Percentiles rank a stretch among this genome's conserved stretches.
These are phyloP conservation scores for Curvularia lunata DNA, from an alignment of 2,329 filamentous ascomycete genomes.

Conservation along the genomic window DNA sequence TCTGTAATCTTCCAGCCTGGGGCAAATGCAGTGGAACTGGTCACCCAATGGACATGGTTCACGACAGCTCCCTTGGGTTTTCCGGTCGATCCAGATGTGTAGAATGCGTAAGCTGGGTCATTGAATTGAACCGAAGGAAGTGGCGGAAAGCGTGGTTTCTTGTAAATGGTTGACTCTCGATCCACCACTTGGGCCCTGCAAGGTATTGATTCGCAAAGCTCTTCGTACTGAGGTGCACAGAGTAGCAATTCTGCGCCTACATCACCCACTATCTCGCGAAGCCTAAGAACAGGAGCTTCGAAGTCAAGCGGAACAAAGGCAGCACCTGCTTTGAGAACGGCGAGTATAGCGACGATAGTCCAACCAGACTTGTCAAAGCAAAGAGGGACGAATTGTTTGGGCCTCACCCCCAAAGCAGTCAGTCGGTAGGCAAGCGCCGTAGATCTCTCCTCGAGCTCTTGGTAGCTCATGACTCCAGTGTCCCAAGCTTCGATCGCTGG, in stretches of 20 bases:
- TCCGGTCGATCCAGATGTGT: constrained; percentile 64
- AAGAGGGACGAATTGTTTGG: constrained; percentile 39
- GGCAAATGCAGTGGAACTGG: constrained; percentile 44
- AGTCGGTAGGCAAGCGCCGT: constrained; percentile 36
- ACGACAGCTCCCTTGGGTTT: constrained; percentile 68
- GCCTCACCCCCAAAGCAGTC: constrained; percentile 32
- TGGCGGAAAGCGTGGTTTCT: constrained; percentile 36
- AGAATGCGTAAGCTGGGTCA: constrained; percentile 66
- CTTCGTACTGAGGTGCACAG: constrained; percentile 33
- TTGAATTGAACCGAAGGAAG: constrained; percentile 50
- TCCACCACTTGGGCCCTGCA: constrained; percentile 39
- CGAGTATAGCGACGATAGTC: constrained; percentile 46
- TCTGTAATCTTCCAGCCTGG: constrained; percentile 52
- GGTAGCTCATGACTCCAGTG: constrained; percentile 32
- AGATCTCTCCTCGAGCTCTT: constrained; percentile 36
- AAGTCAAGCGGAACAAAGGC: constrained; percentile 50
- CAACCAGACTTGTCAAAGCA: constrained; percentile 48
- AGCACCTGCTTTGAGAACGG: constrained; percentile 46
- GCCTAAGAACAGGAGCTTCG: constrained; percentile 43
- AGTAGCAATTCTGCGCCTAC: constrained; percentile 38
- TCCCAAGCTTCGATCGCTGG: constrained; percentile 43
- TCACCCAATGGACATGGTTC: constrained; percentile 65
- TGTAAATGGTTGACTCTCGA: constrained; percentile 51
- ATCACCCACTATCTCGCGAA: constrained; percentile 46
- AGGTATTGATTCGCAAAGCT: constrained; percentile 35